Evolutionary conservation across 1,284 basidiomycete species (phyloP).

Genomic region (Ganoderma lingzhi): DNA sequence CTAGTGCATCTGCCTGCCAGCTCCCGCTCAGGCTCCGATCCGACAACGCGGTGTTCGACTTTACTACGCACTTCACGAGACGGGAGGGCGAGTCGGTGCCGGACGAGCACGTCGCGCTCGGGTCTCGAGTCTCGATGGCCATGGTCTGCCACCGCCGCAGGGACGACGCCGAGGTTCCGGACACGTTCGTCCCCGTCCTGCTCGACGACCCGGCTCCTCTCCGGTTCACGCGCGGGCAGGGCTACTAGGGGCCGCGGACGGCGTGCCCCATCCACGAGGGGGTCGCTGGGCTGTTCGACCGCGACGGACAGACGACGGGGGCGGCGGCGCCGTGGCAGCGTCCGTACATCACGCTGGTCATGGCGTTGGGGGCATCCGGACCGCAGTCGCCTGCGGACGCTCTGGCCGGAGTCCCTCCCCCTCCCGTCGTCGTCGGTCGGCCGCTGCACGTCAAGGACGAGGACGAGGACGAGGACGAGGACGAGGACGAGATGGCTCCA

Average conservation of each 20-base stretch:
- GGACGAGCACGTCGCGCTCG: background rate
- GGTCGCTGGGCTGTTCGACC: background rate
- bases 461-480: no score
- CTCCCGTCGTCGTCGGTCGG: background rate
- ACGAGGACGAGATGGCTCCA: background rate
- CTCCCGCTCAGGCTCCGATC: no score
- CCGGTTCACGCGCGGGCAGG: background rate
- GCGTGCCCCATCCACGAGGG: background rate
- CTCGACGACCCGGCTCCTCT: background rate
- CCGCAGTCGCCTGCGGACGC: no score
- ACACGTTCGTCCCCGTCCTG: background rate
- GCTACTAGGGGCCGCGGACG: fast-evolving
- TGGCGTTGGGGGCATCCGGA: background rate
- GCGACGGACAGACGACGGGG: no score
- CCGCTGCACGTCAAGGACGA: no score
- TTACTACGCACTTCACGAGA: no score
- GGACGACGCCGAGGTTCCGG: no score
- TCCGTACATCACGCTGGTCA: background rate
- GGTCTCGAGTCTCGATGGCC: background rate
- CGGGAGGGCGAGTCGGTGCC: background rate
- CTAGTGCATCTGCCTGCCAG: no score
- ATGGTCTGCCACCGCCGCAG: background rate
- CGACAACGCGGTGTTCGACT: no score
- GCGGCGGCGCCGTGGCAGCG: background rate
- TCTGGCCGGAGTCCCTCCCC: background rate